Percentiles rank a stretch among this genome's conserved stretches.
These are phyloP conservation scores for Iberis pinnata DNA, from an alignment of 345 rosid genomes.

Conservation along the genomic window DNA sequence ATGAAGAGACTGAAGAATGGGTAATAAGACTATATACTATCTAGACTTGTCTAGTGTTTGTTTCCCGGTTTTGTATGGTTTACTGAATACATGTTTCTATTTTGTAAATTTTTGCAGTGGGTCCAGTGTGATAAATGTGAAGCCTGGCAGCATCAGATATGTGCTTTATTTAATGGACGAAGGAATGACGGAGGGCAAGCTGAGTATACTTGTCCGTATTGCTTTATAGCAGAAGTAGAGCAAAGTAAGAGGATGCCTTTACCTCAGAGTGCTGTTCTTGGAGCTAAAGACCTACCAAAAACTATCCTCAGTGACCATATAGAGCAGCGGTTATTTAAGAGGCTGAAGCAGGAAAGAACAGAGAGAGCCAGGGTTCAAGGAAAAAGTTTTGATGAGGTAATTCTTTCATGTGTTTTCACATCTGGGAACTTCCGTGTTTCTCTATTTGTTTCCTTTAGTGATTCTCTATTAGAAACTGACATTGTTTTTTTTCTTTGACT, in stretches of 20 bases:
- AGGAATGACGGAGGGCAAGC: constrained; percentile 99
- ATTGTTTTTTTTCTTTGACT: constrained; percentile 4
- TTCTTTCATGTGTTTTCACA: constrained; percentile 6
- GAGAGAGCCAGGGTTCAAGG: constrained; percentile 81
- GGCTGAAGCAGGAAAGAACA: constrained; percentile 65
- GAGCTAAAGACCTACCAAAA: constrained; percentile 94
- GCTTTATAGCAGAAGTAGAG: constrained; percentile 83
- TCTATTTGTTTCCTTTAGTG: no score
- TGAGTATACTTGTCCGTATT: constrained; percentile 98
- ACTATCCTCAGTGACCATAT: constrained; percentile 94
- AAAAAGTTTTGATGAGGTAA: constrained; percentile 86
- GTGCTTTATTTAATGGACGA: constrained; percentile 95
- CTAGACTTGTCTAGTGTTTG: constrained; percentile 1
- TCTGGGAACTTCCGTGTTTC: no score
- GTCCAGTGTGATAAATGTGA: constrained; percentile 87
- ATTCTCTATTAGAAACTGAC: not conserved
- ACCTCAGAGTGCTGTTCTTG: constrained; percentile 94
- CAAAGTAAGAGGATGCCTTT: constrained; percentile 88
- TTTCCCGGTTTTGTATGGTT: constrained; percentile 12
- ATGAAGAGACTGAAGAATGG: constrained; percentile 99
- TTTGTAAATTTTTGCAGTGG: constrained; percentile 13
- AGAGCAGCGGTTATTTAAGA: constrained; percentile 73
- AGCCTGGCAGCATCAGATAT: constrained; percentile 99
- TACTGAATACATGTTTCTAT: constrained; percentile 3
- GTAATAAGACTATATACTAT: constrained; percentile 35